These are phyloP conservation scores for Euphorbia neoarborescens DNA, from an alignment of 441 rosid species.

Conservation along the genomic window DNA sequence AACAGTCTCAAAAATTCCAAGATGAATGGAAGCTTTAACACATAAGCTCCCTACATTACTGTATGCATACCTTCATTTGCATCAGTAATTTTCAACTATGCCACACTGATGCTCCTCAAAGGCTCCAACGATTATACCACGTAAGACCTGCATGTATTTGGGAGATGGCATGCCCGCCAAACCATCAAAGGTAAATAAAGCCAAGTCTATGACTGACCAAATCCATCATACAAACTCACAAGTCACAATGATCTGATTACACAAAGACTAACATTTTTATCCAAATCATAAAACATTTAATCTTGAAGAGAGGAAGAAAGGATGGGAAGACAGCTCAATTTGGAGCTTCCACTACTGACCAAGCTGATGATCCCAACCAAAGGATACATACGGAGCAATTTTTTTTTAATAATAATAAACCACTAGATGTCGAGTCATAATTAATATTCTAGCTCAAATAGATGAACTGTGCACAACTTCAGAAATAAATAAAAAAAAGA, in stretches of 20 bases:
- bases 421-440: constrained; percentile 7
- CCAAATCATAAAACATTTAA: constrained; percentile 8
- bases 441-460: constrained; percentile 1
- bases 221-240: constrained; percentile 15
- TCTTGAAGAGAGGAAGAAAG: neutral
- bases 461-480: neutral
- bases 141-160: constrained; percentile 49
- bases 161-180: constrained; percentile 43
- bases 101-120: constrained; percentile 35
- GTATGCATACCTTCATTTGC: constrained; percentile 40
- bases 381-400: constrained; percentile 6
- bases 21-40: constrained; percentile 17
- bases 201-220: constrained; percentile 25
- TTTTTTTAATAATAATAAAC: constrained; percentile 1
- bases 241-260: constrained; percentile 7
- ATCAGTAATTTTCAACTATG: constrained; percentile 33
- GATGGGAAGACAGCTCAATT: neutral
- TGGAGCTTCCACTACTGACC: constrained; percentile 11
- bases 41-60: constrained; percentile 24
- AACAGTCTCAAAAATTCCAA: constrained; percentile 20
- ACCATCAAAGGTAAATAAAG: constrained; percentile 31
- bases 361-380: constrained; percentile 15
- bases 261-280: neutral
- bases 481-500: constrained; percentile 10
- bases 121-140: constrained; percentile 44